Evolutionary conservation across 176 grass and related monocot genomes (phyloP), one percentile per base, ranked within the genome.

Genomic region (Phoenix dactylifera): DNA sequence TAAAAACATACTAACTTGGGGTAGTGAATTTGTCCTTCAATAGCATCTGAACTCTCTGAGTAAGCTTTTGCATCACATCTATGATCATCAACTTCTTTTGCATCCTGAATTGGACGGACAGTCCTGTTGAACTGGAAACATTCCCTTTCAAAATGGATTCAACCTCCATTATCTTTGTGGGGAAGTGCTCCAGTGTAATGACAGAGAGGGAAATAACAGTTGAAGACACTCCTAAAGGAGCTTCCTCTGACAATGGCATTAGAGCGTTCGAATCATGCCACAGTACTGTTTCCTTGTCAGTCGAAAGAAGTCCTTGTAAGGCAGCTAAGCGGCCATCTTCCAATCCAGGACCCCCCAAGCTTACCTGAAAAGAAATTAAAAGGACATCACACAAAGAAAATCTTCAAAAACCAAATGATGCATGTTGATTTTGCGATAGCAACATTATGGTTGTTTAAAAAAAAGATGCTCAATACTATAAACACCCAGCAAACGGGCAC

Each of bases 141-240:
- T 68, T 79, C 22, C 63, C 72, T 62, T 74, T 88, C 10, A 92
- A 66, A 18, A 92, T 69, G 10, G 76, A 58, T 52, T 98, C 79
- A 32, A 92, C 93, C 28, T 98, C 74, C 87, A 86, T 92, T 81
- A 98, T 92, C 67, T 98, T 83, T 17, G 87, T 92, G 59, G 89
- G 78, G 65, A 98, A 98, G 70, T 91, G 88, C 35, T 86, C 81
- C 1, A 86, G 84, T 10, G 84, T 79, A 71, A 98, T 72, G 1
- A 83, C 76, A n/a, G 76, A 88, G 24, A 97, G 80, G 26, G 84
- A 72, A 60, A 97, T 78, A 32, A 85, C 66, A 22, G 87, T 97
- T 76, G 81, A 22, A 92, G 78, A 58, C 16, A 76, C 35, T n/a
- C 84, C 87, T 26, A 91, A 51, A 30, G 84, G 84, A 67, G 54